Conservation (phyloP, 78 protist genomes). For the Chrysochromulina parva region DNA sequence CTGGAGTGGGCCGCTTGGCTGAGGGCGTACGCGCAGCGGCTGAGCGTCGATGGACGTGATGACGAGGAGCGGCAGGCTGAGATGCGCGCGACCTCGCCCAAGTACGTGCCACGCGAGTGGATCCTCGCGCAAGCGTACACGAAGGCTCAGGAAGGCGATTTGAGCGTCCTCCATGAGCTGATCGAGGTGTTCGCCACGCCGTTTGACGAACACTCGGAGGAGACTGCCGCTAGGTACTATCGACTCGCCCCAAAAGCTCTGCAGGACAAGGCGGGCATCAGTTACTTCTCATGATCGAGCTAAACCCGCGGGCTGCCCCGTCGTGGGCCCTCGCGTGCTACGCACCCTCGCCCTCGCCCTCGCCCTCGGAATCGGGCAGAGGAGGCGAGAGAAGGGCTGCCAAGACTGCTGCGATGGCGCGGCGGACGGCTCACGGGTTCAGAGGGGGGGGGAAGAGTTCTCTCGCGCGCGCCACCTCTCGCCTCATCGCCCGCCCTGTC, state of each 20-base stretch:
- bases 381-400: too few species aligned
- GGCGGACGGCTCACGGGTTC: too few species aligned
- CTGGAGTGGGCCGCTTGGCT: not conserved
- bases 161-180: not conserved
- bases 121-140: constrained; percentile 31
- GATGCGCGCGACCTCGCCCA: constrained; percentile 35
- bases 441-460: too few species aligned
- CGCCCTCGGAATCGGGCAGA: too few species aligned
- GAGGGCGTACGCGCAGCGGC: not conserved
- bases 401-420: too few species aligned
- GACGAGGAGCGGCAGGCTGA: not conserved
- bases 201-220: not conserved
- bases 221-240: constrained; percentile 21
- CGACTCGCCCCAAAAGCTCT: not conserved
- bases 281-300: constrained; percentile 20
- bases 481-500: too few species aligned
- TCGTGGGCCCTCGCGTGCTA: too few species aligned
- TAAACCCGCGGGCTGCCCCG: not conserved
- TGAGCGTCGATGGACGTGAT: not conserved
- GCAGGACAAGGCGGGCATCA: not conserved
- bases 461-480: too few species aligned
- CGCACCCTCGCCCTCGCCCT: too few species aligned
- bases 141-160: constrained; percentile 11
- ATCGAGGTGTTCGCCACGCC: not conserved
- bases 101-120: constrained; percentile 58